Base-by-base conservation (phyloP, 768 basidiomycete genomes). In the Auriscalpium orientale region DNA sequence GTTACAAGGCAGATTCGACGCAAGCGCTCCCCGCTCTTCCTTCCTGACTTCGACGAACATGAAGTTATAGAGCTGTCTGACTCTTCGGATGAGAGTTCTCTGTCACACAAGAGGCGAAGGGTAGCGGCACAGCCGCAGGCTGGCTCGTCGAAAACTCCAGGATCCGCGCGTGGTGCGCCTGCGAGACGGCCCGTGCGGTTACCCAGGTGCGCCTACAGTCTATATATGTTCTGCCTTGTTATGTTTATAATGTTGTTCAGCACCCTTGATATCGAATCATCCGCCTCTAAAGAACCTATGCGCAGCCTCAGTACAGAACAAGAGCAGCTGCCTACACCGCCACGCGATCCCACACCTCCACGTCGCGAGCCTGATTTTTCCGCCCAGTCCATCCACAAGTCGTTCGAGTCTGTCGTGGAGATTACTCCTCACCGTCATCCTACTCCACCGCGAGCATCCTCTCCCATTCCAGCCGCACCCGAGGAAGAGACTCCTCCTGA, bases 31-130 rank as follows among this genome's bases (percentile, higher is more conserved):
- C 44, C 58, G 20, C 44, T 61, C 28, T 56, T 48, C 44, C 43
- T 48, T 12, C 51, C 21, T 15, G 59, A 60, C 22, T 51, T 33
- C 3, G 28, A 28, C 28, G 20, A 49, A 10, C 63, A 62, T 34
- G 65, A 72, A 52, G 68, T 80, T 22, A 79, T 83, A 57, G 81
- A 81, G 59, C 68, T 82, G 58, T 72, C 76, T 1, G 81, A 83
- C 63, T 78, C 79, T 21, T 79, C 81, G 47, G 65, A 68, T 51
- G 79, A 78, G 8, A 44, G 51, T 36, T 47, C 52, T 1, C 37
- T 54, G 4, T 46, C 56, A 1, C 56, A 35, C 16, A 60, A 55
- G 22, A 56, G 35, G 33, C 36, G 40, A 8, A 60, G 57, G 58
- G 51, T 33, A 20, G 21, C 46, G 11, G 35, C 43, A 18, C 43